Base-by-base conservation (phyloP, 352 stramenopile genomes). In the Globisporangium solare region DNA sequence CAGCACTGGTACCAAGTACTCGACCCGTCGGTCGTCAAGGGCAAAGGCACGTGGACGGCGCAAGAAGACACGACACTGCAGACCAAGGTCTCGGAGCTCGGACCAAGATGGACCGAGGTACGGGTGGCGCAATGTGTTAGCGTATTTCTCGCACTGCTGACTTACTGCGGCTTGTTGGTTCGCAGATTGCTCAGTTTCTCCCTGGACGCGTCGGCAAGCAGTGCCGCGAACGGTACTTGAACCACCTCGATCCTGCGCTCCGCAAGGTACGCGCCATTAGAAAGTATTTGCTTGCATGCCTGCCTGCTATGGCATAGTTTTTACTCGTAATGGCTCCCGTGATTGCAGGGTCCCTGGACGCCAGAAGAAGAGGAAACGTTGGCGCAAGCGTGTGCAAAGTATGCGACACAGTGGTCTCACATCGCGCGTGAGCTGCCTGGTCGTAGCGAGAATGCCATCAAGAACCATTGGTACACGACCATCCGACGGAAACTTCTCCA, bases 1-100 rank as follows among this genome's bases (percentile, higher is more conserved):
- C 83, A 93, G 59, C 83, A 93, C 48, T 93, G 83, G 83, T 62
- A 82, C 49, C 71, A 76, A 7, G 82, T 86, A 43, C 52, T 87
- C 18, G 60, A 84, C 31, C 63, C 68, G 2, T 60, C 54, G 37
- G 68, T 89, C 17, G 58, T 76, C 39, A 90, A 89, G 57, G 83
- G 80, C 11, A 79, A 78, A 71, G 61, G 62, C 21, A 72, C 70
- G 47, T 92, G 82, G 82, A 79, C 67, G 2, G 0, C 47, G 4
- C 56, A 61, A 0, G 82, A 92, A 45, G 79, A 92, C 51, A 35
- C 35, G 3, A 22, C 81, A 3, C 54, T 92, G 20, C 40, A 59
- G 12, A 18, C 58, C 1, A 83, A 84, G 58, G 72, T 87, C 1
- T 37, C 49, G 0, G 66, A 78, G 42, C 58, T 88, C 2, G 82